Conservation (phyloP, 805 yeast species). For the Zygosaccharomyces siamensis region DNA sequence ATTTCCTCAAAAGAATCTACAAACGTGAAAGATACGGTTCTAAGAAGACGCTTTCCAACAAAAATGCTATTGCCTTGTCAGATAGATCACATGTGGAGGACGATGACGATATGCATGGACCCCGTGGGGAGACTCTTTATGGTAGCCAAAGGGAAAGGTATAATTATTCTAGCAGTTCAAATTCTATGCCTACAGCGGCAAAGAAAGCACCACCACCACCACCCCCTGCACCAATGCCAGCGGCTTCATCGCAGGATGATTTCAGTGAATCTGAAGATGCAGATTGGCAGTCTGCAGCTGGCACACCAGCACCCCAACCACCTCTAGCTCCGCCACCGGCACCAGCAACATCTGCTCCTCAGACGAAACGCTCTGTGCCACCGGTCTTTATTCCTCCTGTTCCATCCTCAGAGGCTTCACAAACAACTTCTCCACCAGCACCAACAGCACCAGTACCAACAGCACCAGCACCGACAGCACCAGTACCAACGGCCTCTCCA, state of each 20-base stretch:
- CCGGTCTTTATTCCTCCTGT: constrained; percentile 13
- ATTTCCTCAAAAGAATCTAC: constrained; percentile 72
- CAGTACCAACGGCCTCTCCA: neutral
- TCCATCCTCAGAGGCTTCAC: constrained; percentile 8
- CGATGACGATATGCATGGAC: constrained; percentile 70
- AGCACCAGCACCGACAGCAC: constrained; percentile 8
- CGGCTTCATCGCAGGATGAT: constrained; percentile 18
- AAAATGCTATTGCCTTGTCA: constrained; percentile 79
- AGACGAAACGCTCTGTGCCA: constrained; percentile 21
- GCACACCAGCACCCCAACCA: constrained; percentile 25
- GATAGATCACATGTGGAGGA: constrained; percentile 51
- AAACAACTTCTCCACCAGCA: constrained; percentile 11
- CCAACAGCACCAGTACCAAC: constrained; percentile 15
- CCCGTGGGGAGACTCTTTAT: constrained; percentile 34
- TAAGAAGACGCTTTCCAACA: constrained; percentile 78
- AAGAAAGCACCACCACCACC: constrained; percentile 44
- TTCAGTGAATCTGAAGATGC: constrained; percentile 14
- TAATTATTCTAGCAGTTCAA: constrained; percentile 21
- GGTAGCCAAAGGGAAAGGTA: constrained; percentile 32
- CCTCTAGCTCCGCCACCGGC: constrained; percentile 15
- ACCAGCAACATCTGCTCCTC: constrained; percentile 9
- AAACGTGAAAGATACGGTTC: constrained; percentile 78
- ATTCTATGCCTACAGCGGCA: constrained; percentile 33
- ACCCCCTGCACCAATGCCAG: constrained; percentile 31
- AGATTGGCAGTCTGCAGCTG: constrained; percentile 20